phyloP scores from a whole-genome alignment of 2,329 filamentous ascomycete species.

The Colletotrichum orbiculare region DNA sequence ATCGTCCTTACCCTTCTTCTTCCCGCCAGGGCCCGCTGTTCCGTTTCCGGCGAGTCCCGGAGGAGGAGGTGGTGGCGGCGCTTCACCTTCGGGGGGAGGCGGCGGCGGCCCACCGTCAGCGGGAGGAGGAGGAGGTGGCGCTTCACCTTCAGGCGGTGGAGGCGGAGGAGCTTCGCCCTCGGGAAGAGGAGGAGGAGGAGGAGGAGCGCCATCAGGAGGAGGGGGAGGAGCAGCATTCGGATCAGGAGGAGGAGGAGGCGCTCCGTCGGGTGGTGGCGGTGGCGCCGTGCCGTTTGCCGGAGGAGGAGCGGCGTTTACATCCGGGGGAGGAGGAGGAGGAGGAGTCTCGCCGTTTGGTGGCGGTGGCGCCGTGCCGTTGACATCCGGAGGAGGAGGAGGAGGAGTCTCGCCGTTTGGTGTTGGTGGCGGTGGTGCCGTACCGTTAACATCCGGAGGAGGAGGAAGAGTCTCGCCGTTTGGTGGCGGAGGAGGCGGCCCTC shows the following conservation, averaged over 20 bases:
- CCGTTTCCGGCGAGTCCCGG: neutral
- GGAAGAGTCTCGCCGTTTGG: conserved; percentile 1
- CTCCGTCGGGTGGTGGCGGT: neutral
- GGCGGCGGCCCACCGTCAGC: conserved; percentile 8
- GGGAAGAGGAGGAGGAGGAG: conserved; percentile 8
- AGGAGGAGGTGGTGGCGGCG: conserved; percentile 1
- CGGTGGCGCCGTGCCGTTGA: too few species aligned
- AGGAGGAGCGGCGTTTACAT: too few species aligned
- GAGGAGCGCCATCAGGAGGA: neutral
- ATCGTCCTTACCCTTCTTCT: conserved; percentile 25
- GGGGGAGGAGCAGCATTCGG: conserved; percentile 10
- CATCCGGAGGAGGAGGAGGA: too few species aligned
- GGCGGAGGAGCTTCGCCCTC: neutral
- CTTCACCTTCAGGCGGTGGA: conserved; percentile 4
- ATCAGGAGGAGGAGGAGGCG: conserved; percentile 1
- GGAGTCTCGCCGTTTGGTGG: conserved; percentile 2
- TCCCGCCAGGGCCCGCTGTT: neutral
- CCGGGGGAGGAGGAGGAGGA: neutral
- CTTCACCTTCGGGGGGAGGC: conserved; percentile 1
- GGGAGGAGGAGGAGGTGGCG: conserved; percentile 6
- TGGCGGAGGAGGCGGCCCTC: too few species aligned
- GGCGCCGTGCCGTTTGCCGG: neutral
- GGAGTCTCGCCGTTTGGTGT: neutral
- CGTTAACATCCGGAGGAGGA: neutral
- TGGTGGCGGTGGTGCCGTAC: neutral